These are phyloP conservation scores for Bisporella sp. DNA, from an alignment of 2,329 filamentous ascomycete genomes.

Conservation along the genomic window DNA sequence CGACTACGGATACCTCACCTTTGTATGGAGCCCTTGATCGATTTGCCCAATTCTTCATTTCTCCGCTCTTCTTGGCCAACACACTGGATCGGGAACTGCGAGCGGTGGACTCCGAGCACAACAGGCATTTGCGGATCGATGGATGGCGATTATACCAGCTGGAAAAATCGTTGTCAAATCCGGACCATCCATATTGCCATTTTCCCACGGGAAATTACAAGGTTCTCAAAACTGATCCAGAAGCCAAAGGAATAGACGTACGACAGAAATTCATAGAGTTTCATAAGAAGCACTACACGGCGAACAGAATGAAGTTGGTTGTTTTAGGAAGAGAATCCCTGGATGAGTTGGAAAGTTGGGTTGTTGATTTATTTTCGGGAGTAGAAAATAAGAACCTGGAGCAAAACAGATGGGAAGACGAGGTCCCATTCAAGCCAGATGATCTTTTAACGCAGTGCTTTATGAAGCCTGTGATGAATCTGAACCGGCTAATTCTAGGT, in stretches of 20 bases:
- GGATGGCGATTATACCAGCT: slow-evolving; percentile 65
- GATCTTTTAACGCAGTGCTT: no score
- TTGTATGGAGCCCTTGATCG: no score
- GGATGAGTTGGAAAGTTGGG: no score
- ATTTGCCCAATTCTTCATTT: no score
- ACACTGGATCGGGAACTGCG: no score
- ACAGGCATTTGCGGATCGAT: slow-evolving; percentile 72
- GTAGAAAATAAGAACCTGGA: slow-evolving; percentile 62
- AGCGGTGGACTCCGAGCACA: slow-evolving; percentile 72
- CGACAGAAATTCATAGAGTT: no score
- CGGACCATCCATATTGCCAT: slow-evolving; percentile 63
- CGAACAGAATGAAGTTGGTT: slow-evolving; percentile 69
- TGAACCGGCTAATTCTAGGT: slow-evolving; percentile 56
- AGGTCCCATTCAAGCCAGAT: no score
- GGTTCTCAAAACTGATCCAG: slow-evolving; percentile 61
- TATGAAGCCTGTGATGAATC: slow-evolving; percentile 67
- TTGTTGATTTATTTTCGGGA: no score
- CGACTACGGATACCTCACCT: no score
- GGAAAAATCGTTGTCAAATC: slow-evolving; percentile 62
- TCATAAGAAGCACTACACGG: slow-evolving; percentile 73
- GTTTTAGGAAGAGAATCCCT: no score
- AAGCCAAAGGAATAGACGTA: slow-evolving; percentile 58
- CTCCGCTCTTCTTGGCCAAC: no score
- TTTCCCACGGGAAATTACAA: slow-evolving; percentile 69
- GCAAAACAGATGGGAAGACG: slow-evolving; percentile 60